phyloP scores from a whole-genome alignment of 768 basidiomycete species.

The Mycena filopes region DNA sequence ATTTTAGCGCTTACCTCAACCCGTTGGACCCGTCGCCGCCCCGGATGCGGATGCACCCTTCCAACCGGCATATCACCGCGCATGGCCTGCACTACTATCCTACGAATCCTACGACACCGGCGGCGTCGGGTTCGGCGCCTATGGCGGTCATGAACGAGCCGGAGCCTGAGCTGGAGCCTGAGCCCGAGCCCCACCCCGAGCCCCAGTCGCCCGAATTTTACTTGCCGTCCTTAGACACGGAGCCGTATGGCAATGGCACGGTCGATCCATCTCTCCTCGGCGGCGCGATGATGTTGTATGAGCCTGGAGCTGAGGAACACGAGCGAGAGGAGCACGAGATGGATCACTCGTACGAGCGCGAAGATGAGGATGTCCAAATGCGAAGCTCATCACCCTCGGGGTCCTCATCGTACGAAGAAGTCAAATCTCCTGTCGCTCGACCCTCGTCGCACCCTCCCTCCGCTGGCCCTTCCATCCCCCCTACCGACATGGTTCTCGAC shows the following conservation, averaged over 20 bases:
- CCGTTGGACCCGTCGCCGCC: neutral
- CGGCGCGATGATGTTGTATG: conserved; percentile 2
- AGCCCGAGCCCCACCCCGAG: neutral
- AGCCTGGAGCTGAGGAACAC: neutral
- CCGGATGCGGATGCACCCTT: neutral
- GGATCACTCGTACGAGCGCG: neutral
- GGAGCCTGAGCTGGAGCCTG: neutral
- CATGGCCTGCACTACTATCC: neutral
- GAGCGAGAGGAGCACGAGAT: neutral
- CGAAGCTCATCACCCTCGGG: conserved; percentile 2
- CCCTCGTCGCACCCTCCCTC: no score
- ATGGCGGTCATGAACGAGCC: neutral
- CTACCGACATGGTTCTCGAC: neutral
- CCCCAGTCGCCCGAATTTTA: neutral
- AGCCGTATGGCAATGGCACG: conserved; percentile 24
- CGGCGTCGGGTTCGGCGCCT: neutral
- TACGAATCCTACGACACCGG: neutral
- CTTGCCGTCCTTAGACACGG: neutral
- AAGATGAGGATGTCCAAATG: neutral
- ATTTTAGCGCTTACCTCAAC: neutral
- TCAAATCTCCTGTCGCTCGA: neutral
- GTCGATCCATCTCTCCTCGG: conserved; percentile 22
- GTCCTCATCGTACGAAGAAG: neutral
- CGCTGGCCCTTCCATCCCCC: neutral
- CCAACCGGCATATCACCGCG: neutral